phyloP scores from a whole-genome alignment of 2,329 filamentous ascomycete genomes.

The Aspergillus sp. region DNA sequence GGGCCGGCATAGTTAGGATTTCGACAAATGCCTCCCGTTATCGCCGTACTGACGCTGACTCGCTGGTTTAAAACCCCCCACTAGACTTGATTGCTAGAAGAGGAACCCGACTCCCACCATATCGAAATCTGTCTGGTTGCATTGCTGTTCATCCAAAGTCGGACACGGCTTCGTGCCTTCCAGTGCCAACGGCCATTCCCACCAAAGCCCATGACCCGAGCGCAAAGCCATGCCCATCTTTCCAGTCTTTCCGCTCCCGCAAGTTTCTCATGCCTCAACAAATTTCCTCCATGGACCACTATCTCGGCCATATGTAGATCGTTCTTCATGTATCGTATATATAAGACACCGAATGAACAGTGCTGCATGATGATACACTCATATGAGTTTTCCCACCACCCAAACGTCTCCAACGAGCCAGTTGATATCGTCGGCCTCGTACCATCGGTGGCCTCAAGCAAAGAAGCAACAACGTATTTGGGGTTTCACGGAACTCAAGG shows the following conservation, averaged over 20 bases:
- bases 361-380: slow-evolving; percentile 3
- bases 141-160: slow-evolving; percentile 10
- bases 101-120: slow-evolving; percentile 5
- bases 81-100: slow-evolving; percentile 14
- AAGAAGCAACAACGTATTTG: neutral
- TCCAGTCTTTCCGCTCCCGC: slow-evolving; percentile 9
- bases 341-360: slow-evolving; percentile 13
- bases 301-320: slow-evolving; percentile 5
- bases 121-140: slow-evolving; percentile 10
- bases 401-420: neutral
- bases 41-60: slow-evolving; percentile 21
- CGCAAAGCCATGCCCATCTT: slow-evolving; percentile 1
- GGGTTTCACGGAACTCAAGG: slow-evolving; percentile 18
- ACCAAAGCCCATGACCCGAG: slow-evolving; percentile 13
- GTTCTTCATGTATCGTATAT: neutral
- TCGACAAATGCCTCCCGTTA: slow-evolving; percentile 27
- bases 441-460: neutral
- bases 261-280: slow-evolving; percentile 10
- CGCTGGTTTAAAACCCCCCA: slow-evolving; percentile 17
- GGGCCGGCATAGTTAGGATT: slow-evolving; percentile 29
- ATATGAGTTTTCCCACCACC: slow-evolving; percentile 9
- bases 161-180: slow-evolving; percentile 13
- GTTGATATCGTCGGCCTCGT: neutral
- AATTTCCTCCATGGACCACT: slow-evolving; percentile 13
- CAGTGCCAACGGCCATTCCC: slow-evolving; percentile 11